Percentiles rank a stretch among this genome's conserved stretches.
Evolutionary conservation across 2,329 filamentous ascomycete genomes (phyloP).

Genomic region (Trichoderma citrinoviride): DNA sequence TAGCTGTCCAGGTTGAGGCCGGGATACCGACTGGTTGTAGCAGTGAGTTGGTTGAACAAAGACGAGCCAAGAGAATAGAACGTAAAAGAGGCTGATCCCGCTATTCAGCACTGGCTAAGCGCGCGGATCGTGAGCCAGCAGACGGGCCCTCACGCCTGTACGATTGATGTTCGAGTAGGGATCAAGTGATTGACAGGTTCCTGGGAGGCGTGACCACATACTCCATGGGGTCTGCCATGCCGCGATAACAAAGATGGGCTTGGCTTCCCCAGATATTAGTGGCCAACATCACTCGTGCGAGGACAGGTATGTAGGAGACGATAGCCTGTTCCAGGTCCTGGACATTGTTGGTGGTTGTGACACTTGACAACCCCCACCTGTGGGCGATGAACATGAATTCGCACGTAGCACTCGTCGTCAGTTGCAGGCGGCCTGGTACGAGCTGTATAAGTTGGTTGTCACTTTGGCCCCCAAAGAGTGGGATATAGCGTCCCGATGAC

Average conservation of each 20-base stretch:
- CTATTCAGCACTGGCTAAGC: slow-evolving; percentile 1
- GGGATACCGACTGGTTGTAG: neutral
- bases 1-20: neutral
- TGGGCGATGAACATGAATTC: neutral
- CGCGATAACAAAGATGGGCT: neutral
- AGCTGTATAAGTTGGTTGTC: slow-evolving; percentile 4
- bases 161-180: too few species aligned
- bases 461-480: slow-evolving; percentile 16
- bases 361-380: slow-evolving; percentile 7
- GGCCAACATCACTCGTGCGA: too few species aligned
- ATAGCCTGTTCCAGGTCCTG: slow-evolving; percentile 1
- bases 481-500: slow-evolving; percentile 19
- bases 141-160: neutral
- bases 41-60: neutral
- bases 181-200: slow-evolving; percentile 8
- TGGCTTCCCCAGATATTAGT: slow-evolving; percentile 1
- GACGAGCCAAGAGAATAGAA: neutral
- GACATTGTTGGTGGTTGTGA: slow-evolving; percentile 19
- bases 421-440: neutral
- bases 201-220: slow-evolving; percentile 16
- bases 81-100: neutral
- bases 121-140: neutral
- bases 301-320: neutral
- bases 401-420: neutral
- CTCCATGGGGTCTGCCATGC: slow-evolving; percentile 7